Conservation (phyloP, 371 early-diverging fungal genomes). For the Smittium culicis region DNA sequence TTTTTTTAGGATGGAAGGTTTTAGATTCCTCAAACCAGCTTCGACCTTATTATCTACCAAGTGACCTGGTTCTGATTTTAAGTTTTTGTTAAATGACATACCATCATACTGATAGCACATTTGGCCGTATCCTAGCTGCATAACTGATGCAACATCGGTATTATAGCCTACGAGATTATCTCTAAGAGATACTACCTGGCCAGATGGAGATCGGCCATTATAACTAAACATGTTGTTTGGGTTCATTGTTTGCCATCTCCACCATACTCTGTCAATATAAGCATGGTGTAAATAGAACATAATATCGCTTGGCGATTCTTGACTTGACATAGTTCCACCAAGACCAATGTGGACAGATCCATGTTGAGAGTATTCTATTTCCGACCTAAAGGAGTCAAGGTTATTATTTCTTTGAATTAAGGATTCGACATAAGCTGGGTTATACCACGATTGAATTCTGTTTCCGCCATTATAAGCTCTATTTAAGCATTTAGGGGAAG, state of each 20-base stretch:
- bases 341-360: conserved; percentile 30
- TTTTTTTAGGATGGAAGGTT: neutral
- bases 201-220: neutral
- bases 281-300: conserved; percentile 39
- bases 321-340: conserved; percentile 35
- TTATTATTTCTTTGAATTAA: conserved; percentile 18
- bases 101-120: conserved; percentile 21
- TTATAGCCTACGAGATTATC: conserved; percentile 14
- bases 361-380: conserved; percentile 32
- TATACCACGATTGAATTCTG: conserved; percentile 20
- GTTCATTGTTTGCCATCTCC: conserved; percentile 30
- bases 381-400: conserved; percentile 28
- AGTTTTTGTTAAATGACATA: neutral
- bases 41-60: neutral
- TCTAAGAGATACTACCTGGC: too few species aligned
- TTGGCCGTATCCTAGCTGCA: conserved; percentile 28
- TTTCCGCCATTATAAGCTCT: conserved; percentile 27
- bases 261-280: conserved; percentile 36
- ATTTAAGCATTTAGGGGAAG: conserved; percentile 25
- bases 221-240: conserved; percentile 15
- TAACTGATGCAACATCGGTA: conserved; percentile 16
- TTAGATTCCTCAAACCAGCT: neutral
- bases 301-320: conserved; percentile 37
- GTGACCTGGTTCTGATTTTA: too few species aligned
- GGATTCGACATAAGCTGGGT: conserved; percentile 23